A percentile compares a stretch with the other conserved stretches of the same genome.
Evolutionary conservation across 1,284 basidiomycete species (phyloP).

Genomic region (Rhodotorula sp.): DNA sequence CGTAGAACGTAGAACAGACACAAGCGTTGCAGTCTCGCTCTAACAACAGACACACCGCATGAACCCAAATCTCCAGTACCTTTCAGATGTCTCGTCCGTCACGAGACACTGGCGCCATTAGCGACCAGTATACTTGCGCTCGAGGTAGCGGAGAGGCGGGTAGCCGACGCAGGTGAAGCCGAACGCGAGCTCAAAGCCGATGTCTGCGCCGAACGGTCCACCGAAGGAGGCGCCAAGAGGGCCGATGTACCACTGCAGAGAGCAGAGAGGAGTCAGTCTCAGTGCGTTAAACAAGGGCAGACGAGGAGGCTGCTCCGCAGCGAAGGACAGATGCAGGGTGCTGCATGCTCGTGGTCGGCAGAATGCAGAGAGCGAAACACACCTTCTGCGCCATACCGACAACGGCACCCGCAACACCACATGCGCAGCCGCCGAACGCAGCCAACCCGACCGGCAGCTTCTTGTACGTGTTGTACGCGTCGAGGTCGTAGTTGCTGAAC

Average conservation of each 20-base stretch:
- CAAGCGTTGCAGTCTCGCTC: slow-evolving; percentile 1
- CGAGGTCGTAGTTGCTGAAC: slow-evolving; percentile 50
- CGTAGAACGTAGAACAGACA: background rate
- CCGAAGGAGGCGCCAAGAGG: background rate
- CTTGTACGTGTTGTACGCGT: slow-evolving; percentile 47
- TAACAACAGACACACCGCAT: background rate
- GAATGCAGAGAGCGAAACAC: slow-evolving; percentile 33
- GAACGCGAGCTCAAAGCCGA: slow-evolving; percentile 48
- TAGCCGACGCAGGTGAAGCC: slow-evolving; percentile 49
- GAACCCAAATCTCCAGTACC: background rate
- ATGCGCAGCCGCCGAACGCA: slow-evolving; percentile 45
- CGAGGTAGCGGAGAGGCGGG: slow-evolving; percentile 48
- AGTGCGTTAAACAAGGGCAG: no score
- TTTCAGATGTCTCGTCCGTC: no score
- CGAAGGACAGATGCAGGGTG: no score
- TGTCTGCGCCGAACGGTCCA: slow-evolving; percentile 11
- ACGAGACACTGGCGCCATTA: slow-evolving; percentile 37
- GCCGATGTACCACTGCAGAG: background rate
- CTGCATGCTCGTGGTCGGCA: background rate
- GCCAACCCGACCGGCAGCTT: slow-evolving; percentile 47
- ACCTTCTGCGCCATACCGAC: slow-evolving; percentile 49
- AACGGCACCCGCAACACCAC: slow-evolving; percentile 49
- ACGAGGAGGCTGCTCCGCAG: no score
- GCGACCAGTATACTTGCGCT: slow-evolving; percentile 44
- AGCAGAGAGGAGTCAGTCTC: background rate